These are phyloP conservation scores for Dryadomyces quercivorus DNA, from an alignment of 2,329 filamentous ascomycete species.

Conservation along the genomic window DNA sequence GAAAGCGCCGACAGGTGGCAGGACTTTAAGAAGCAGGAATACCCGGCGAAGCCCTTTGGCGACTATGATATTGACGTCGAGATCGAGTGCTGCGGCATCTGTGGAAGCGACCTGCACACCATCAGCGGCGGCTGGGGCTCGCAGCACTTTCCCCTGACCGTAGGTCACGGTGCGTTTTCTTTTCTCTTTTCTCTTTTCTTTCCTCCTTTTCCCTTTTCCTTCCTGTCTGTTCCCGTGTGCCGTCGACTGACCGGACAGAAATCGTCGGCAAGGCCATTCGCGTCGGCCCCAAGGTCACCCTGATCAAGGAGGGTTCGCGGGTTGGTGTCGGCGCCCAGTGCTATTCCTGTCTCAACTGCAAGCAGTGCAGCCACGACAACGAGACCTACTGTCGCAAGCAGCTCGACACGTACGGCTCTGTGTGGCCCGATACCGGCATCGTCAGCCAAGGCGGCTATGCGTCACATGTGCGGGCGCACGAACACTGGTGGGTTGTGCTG, in stretches of 20 bases:
- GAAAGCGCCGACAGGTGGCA: conserved; percentile 39
- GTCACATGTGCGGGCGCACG: conserved; percentile 38
- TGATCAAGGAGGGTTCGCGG: conserved; percentile 46
- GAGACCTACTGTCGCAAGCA: conserved; percentile 56
- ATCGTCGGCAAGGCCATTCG: conserved; percentile 58
- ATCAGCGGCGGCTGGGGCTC: conserved; percentile 57
- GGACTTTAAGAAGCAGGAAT: conserved; percentile 59
- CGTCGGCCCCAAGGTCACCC: conserved; percentile 52
- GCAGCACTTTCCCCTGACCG: conserved; percentile 49
- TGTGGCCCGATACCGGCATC: conserved; percentile 34
- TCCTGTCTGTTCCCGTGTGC: too few species aligned
- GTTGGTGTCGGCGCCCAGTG: conserved; percentile 60
- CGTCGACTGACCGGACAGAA: conserved; percentile 32
- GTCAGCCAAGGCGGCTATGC: conserved; percentile 46
- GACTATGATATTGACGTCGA: conserved; percentile 82
- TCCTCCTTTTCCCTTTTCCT: too few species aligned
- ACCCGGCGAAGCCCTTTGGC: conserved; percentile 74
- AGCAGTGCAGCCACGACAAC: conserved; percentile 52
- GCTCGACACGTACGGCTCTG: conserved; percentile 46
- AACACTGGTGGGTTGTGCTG: conserved; percentile 47
- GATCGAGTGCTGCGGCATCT: conserved; percentile 70
- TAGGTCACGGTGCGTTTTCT: conserved; percentile 45
- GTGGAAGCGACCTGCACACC: conserved; percentile 61
- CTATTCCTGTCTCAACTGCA: conserved; percentile 52
- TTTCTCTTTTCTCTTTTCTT: not conserved